phyloP scores from a whole-genome alignment of 2,329 filamentous ascomycete genomes.

The Exophiala aquamarina region DNA sequence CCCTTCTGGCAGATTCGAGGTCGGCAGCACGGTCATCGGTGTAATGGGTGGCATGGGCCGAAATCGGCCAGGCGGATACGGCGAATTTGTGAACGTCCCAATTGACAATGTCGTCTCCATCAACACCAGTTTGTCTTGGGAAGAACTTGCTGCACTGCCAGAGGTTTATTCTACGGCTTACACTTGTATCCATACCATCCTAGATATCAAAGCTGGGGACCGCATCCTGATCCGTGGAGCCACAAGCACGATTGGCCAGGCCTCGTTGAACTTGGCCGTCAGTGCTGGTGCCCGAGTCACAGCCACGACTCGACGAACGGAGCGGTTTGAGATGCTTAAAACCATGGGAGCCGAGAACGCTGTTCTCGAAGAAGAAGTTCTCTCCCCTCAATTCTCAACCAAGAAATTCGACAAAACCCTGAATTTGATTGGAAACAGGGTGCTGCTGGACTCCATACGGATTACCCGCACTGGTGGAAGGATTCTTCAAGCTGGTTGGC shows the following conservation, averaged over 20 bases:
- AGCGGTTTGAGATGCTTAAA: constrained; percentile 31
- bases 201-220: constrained; percentile 37
- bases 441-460: constrained; percentile 40
- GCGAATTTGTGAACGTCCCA: constrained; percentile 37
- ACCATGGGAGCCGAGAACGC: constrained; percentile 32
- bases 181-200: constrained; percentile 39
- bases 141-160: constrained; percentile 41
- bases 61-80: constrained; percentile 41
- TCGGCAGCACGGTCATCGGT: constrained; percentile 37
- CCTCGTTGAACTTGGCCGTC: constrained; percentile 40
- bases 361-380: constrained; percentile 28
- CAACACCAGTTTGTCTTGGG: constrained; percentile 36
- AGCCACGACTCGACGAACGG: constrained; percentile 39
- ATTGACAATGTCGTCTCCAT: constrained; percentile 36
- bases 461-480: constrained; percentile 37
- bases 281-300: constrained; percentile 38
- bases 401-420: constrained; percentile 40
- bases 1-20: constrained; percentile 34
- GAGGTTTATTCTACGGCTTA: constrained; percentile 43
- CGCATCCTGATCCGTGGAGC: constrained; percentile 42
- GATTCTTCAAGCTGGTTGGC: constrained; percentile 40
- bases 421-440: constrained; percentile 42
- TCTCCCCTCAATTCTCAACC: constrained; percentile 20
- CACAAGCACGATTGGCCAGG: constrained; percentile 43
- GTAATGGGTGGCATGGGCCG: constrained; percentile 48